Percentiles rank a stretch among this genome's conserved stretches.
These are phyloP conservation scores for Candida pseudoviswanathii DNA, from an alignment of 1,139 yeast genomes.

Conservation along the genomic window DNA sequence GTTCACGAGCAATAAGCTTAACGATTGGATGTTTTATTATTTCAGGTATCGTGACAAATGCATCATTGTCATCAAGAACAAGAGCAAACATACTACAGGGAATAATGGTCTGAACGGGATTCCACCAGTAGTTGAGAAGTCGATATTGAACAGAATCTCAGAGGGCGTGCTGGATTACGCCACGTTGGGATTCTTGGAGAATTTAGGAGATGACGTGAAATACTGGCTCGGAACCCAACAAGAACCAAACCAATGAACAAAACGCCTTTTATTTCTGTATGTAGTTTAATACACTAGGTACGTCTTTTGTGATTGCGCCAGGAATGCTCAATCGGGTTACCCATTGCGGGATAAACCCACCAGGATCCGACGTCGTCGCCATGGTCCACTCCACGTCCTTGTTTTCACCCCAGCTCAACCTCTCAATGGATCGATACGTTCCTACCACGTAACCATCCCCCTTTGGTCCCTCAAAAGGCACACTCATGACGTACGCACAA, in stretches of 20 bases:
- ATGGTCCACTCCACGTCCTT: slow-evolving; percentile 57
- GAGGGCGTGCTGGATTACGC: slow-evolving; percentile 30
- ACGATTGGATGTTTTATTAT: slow-evolving; percentile 44
- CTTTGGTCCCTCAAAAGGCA: slow-evolving; percentile 42
- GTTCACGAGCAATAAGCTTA: slow-evolving; percentile 38
- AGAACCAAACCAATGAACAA: slow-evolving; percentile 1
- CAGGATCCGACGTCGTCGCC: slow-evolving; percentile 66
- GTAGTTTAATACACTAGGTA: slow-evolving; percentile 63
- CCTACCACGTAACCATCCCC: slow-evolving; percentile 35
- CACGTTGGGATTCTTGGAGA: slow-evolving; percentile 42
- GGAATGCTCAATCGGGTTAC: slow-evolving; percentile 58
- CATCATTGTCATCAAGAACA: slow-evolving; percentile 41
- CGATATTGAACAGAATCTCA: slow-evolving; percentile 19
- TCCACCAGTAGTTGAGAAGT: slow-evolving; percentile 13
- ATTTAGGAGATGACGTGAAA: slow-evolving; percentile 48
- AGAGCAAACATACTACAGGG: slow-evolving; percentile 25
- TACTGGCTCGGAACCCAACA: slow-evolving; percentile 34
- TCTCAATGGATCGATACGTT: slow-evolving; percentile 62
- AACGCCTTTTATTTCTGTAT: slow-evolving; percentile 14
- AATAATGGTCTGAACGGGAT: neutral
- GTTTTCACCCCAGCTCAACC: slow-evolving; percentile 37
- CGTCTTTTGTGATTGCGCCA: slow-evolving; percentile 64
- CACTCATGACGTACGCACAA: slow-evolving; percentile 50
- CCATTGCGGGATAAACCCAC: slow-evolving; percentile 69
- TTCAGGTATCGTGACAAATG: slow-evolving; percentile 32